phyloP scores from a whole-genome alignment of 495 filamentous ascomycete species.

The Neurospora sp. region DNA sequence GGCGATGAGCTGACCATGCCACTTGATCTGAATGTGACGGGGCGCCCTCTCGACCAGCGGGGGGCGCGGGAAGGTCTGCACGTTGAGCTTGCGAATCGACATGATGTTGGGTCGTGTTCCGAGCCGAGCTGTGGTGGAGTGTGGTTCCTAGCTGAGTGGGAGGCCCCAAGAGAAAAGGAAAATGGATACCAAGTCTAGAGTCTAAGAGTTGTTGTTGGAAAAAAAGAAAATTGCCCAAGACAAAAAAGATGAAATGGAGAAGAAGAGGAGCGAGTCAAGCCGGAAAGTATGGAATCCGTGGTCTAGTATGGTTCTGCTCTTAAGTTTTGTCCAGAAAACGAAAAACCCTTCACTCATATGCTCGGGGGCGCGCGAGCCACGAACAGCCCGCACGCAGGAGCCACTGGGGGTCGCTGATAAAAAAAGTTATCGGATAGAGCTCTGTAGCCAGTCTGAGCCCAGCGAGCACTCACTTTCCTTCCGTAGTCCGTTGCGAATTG shows the following conservation, averaged over 20 bases:
- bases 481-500: background rate
- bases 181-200: background rate
- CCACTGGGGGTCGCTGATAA: background rate
- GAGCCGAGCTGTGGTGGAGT: background rate
- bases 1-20: constrained; percentile 40
- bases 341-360: background rate
- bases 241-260: background rate
- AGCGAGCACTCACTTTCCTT: background rate
- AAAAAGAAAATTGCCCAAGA: background rate
- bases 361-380: background rate
- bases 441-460: background rate
- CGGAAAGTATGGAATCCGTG: background rate
- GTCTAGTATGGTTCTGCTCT: background rate
- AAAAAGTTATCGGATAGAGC: background rate
- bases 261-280: constrained; percentile 4
- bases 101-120: constrained; percentile 11
- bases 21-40: constrained; percentile 43
- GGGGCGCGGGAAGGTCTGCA: constrained; percentile 48
- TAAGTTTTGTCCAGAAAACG: background rate
- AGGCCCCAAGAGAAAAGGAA: background rate
- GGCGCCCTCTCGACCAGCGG: constrained; percentile 41
- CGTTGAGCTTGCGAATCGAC: constrained; percentile 42
- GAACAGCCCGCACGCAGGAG: background rate
- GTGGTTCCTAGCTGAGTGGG: background rate
- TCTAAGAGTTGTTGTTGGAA: background rate